Evolutionary conservation across 129 eudicot genomes (phyloP).

Genomic region (Daucus carota): DNA sequence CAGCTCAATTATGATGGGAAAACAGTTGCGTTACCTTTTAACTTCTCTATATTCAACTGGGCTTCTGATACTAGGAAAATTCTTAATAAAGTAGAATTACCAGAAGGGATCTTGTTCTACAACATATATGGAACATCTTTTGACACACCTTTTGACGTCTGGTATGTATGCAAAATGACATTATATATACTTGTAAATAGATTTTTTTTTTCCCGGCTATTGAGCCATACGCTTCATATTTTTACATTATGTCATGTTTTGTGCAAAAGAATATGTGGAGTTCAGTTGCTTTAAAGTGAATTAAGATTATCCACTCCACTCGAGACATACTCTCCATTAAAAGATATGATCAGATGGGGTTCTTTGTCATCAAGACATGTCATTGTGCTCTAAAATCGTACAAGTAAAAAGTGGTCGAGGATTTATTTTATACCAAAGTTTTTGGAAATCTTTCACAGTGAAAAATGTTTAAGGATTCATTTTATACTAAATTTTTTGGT

Average conservation of each 20-base stretch:
- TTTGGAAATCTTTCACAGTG: background rate
- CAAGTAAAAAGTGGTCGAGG: background rate
- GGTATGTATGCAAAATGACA: conserved; percentile 38
- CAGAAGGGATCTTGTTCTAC: conserved; percentile 65
- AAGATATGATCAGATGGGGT: background rate
- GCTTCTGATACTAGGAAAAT: conserved; percentile 74
- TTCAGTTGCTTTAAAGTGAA: background rate
- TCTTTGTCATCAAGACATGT: background rate
- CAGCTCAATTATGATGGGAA: conserved; percentile 60
- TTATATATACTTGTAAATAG: too few relatives aligned
- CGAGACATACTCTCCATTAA: background rate
- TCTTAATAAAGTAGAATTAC: conserved; percentile 51
- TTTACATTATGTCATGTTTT: background rate
- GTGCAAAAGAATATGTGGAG: background rate
- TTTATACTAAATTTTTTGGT: background rate
- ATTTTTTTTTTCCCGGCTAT: background rate
- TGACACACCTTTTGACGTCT: conserved; percentile 91
- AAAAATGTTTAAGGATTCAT: background rate
- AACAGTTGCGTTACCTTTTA: conserved; percentile 69
- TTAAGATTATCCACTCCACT: background rate
- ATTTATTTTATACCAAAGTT: background rate
- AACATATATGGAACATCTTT: conserved; percentile 72
- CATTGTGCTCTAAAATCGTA: background rate
- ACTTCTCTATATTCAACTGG: conserved; percentile 59
- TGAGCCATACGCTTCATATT: background rate